These are phyloP conservation scores for Agrostemma githago DNA, from an alignment of 148 eudicot genomes.

Conservation along the genomic window DNA sequence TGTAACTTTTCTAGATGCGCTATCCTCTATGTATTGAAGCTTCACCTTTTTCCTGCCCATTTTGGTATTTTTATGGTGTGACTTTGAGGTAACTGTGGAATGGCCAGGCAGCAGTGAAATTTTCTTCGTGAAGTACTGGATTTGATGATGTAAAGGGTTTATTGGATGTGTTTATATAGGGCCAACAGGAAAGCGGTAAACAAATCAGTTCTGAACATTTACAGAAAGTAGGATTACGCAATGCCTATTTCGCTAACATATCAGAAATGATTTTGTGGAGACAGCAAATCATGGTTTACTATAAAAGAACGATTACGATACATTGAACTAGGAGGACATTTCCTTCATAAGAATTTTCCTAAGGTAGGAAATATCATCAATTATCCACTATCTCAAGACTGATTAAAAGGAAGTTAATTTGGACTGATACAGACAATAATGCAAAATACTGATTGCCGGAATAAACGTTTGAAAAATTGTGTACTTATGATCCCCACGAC, in stretches of 20 bases:
- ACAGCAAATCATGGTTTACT: not conserved
- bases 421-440: not conserved
- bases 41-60: conserved; percentile 25
- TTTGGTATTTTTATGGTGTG: not conserved
- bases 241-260: not conserved
- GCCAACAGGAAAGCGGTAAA: not conserved
- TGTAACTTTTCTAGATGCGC: conserved; percentile 11
- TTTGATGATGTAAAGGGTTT: not conserved
- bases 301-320: not conserved
- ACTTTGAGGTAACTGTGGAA: not conserved
- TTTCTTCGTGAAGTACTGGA: too few species aligned
- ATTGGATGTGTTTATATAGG: conserved; percentile 1
- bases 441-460: not conserved
- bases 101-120: not conserved
- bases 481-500: not conserved
- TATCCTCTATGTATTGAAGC: conserved; percentile 19
- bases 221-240: not conserved
- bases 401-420: not conserved
- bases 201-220: not conserved
- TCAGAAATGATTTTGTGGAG: not conserved
- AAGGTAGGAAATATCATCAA: not conserved
- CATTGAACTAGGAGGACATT: not conserved
- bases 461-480: not conserved
- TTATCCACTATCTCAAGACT: not conserved
- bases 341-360: not conserved